These are phyloP conservation scores for Theileria annulata DNA, from an alignment of 169 alveolate genomes.

Conservation along the genomic window DNA sequence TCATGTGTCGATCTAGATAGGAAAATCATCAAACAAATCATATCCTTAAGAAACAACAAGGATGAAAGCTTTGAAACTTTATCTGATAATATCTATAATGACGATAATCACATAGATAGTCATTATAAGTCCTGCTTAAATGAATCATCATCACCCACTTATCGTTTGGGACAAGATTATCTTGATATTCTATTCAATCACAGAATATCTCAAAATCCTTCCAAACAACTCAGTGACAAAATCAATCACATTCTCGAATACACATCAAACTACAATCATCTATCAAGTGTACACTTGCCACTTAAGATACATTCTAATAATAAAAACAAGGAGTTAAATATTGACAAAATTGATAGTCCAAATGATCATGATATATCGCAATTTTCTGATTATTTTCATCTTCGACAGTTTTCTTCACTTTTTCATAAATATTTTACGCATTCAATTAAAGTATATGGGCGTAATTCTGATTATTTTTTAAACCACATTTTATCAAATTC, in stretches of 20 bases:
- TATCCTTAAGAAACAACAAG: not conserved
- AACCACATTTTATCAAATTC: constrained; percentile 67
- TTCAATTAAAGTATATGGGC: constrained; percentile 59
- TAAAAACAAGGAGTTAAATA: not conserved
- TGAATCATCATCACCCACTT: not conserved
- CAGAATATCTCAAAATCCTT: constrained; percentile 20
- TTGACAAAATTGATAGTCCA: constrained; percentile 6
- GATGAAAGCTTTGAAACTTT: not conserved
- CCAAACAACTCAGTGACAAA: constrained; percentile 21
- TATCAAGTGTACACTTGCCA: not conserved
- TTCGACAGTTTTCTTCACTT: constrained; percentile 59
- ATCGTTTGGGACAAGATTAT: constrained; percentile 45
- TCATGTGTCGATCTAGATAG: not conserved
- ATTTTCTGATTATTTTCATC: constrained; percentile 50
- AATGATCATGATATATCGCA: not conserved
- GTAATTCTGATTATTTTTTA: constrained; percentile 53
- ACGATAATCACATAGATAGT: constrained; percentile 18
- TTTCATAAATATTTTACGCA: constrained; percentile 64
- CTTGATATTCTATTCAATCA: constrained; percentile 33
- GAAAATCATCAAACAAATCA: not conserved
- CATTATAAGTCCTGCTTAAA: not conserved
- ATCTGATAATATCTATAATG: not conserved
- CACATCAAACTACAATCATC: constrained; percentile 47
- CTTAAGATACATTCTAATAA: not conserved
- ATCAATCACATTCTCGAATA: constrained; percentile 25